Conservation (phyloP, 2,329 filamentous ascomycete genomes). For the Colletotrichum sublineola region DNA sequence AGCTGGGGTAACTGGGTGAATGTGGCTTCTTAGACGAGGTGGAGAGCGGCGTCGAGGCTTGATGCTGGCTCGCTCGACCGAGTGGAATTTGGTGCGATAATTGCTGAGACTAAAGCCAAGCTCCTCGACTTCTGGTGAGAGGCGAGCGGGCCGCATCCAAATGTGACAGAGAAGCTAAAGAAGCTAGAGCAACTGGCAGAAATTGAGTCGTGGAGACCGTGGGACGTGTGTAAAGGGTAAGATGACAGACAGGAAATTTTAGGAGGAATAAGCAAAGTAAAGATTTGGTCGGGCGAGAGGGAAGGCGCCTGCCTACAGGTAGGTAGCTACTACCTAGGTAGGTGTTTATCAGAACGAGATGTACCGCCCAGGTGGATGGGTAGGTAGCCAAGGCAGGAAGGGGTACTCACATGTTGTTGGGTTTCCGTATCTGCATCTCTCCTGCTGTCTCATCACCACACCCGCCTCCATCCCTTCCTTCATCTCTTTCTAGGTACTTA, state of each 20-base stretch:
- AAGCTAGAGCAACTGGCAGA: slow-evolving; percentile 13
- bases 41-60: slow-evolving; percentile 27
- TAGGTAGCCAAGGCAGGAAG: neutral
- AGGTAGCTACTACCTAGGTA: neutral
- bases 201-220: slow-evolving; percentile 22
- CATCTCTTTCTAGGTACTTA: neutral
- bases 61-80: slow-evolving; percentile 26
- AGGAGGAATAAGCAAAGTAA: slow-evolving; percentile 13
- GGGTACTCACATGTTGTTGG: neutral
- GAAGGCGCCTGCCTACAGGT: too few species aligned
- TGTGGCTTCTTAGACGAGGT: slow-evolving; percentile 28
- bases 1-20: slow-evolving; percentile 10
- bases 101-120: slow-evolving; percentile 12
- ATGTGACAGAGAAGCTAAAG: slow-evolving; percentile 20
- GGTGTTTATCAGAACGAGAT: neutral
- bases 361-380: too few species aligned
- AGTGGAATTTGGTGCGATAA: neutral
- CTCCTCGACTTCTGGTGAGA: neutral
- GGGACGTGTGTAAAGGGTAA: slow-evolving; percentile 20
- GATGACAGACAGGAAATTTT: neutral
- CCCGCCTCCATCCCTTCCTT: slow-evolving; percentile 1
- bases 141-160: slow-evolving; percentile 3
- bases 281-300: neutral
- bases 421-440: slow-evolving; percentile 5
- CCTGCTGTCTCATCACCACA: slow-evolving; percentile 13